A percentile compares a stretch with the other conserved stretches of the same genome.
Conservation (phyloP, 495 filamentous ascomycete genomes). For the Talaromyces adpressus region DNA sequence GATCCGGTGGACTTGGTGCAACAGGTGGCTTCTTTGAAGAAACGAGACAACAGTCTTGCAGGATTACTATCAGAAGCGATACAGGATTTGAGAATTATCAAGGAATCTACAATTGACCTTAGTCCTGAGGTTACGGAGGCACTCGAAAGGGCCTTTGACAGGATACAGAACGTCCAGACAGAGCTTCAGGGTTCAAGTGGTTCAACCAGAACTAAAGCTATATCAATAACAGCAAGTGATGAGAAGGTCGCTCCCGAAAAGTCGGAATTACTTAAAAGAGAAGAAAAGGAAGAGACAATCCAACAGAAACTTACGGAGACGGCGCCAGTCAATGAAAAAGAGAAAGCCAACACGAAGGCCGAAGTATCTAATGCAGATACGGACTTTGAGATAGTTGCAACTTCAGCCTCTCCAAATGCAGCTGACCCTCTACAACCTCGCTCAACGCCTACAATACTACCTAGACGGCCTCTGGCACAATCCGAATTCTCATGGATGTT, state of each 20-base stretch:
- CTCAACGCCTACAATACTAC: conserved; percentile 13
- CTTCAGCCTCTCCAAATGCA: background rate
- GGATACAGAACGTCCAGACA: conserved; percentile 70
- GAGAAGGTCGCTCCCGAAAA: background rate
- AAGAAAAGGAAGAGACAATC: background rate
- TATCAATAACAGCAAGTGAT: conserved; percentile 10
- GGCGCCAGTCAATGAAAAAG: conserved; percentile 17
- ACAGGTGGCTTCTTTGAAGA: conserved; percentile 47
- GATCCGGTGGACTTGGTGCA: conserved; percentile 17
- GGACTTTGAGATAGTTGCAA: background rate
- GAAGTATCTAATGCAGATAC: background rate
- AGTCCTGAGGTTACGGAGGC: conserved; percentile 28
- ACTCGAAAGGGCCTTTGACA: conserved; percentile 60
- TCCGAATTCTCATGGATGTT: conserved; percentile 97
- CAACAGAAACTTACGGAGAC: background rate
- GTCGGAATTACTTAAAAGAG: background rate
- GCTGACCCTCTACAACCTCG: conserved; percentile 10
- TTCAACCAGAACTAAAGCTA: conserved; percentile 38
- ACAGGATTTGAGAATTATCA: conserved; percentile 50
- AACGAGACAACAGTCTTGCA: conserved; percentile 66
- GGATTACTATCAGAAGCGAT: conserved; percentile 66
- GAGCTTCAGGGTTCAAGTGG: conserved; percentile 63
- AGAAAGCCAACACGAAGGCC: background rate
- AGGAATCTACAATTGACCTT: conserved; percentile 28
- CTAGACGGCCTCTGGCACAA: conserved; percentile 64